Conservation (phyloP, 257 asterid species). For the Echites panduratus region DNA sequence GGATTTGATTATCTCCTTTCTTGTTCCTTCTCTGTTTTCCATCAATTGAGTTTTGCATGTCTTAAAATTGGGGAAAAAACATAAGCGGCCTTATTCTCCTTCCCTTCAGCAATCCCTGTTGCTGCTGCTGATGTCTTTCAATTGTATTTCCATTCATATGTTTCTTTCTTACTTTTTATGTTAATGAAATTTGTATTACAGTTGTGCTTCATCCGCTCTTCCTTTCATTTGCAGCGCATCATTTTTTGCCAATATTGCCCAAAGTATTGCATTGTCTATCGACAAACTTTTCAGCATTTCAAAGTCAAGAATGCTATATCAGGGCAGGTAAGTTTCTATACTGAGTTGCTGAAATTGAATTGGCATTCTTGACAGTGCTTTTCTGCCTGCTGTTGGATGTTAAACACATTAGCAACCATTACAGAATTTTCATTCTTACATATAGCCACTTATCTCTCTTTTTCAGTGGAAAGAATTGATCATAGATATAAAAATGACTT, state of each 20-base stretch:
- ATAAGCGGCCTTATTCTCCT: not conserved
- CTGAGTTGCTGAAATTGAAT: not conserved
- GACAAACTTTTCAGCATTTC: slow-evolving; percentile 56
- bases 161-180: not conserved
- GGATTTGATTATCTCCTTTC: not conserved
- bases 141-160: not conserved
- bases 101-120: not conserved
- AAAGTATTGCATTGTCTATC: slow-evolving; percentile 62
- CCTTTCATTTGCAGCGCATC: slow-evolving; percentile 54
- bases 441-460: not conserved
- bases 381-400: not conserved
- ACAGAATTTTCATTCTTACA: not conserved
- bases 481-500: no score
- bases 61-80: not conserved
- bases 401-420: not conserved
- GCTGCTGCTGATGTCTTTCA: not conserved
- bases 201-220: slow-evolving; percentile 1
- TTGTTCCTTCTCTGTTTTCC: not conserved
- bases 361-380: not conserved
- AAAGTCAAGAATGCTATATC: slow-evolving; percentile 81
- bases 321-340: slow-evolving; percentile 61
- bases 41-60: not conserved
- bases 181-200: not conserved
- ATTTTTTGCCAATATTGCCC: slow-evolving; percentile 55
- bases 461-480: no score